These are phyloP conservation scores for Aspergillus baeticus DNA, from an alignment of 495 filamentous ascomycete species.

Conservation along the genomic window DNA sequence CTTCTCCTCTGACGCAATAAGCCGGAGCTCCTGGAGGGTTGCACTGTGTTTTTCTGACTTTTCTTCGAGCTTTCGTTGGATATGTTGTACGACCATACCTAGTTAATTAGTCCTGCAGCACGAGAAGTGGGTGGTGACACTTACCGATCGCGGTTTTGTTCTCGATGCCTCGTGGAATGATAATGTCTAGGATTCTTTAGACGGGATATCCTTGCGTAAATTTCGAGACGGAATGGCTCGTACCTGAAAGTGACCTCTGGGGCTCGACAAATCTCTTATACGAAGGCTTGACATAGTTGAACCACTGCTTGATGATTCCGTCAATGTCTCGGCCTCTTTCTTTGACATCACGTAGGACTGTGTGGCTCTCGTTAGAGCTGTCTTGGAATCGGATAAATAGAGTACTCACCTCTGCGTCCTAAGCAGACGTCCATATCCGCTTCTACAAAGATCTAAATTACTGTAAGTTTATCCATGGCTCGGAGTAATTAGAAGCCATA, in stretches of 20 bases:
- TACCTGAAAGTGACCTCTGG: constrained; percentile 76
- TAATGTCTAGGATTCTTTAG: constrained; percentile 63
- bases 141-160: constrained; percentile 88
- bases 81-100: constrained; percentile 90
- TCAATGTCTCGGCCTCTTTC: constrained; percentile 85
- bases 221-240: not conserved
- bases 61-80: constrained; percentile 75
- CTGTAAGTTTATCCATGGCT: not conserved
- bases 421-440: constrained; percentile 94
- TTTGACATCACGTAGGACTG: constrained; percentile 82
- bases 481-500: constrained; percentile 28
- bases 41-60: constrained; percentile 83
- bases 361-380: constrained; percentile 15
- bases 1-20: constrained; percentile 64
- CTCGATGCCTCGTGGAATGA: constrained; percentile 90
- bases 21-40: constrained; percentile 70
- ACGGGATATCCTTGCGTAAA: constrained; percentile 16
- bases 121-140: constrained; percentile 12
- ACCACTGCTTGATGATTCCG: constrained; percentile 98
- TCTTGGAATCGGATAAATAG: not conserved
- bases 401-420: constrained; percentile 75
- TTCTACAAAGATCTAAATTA: constrained; percentile 79
- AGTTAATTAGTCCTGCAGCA: constrained; percentile 18
- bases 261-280: constrained; percentile 89
- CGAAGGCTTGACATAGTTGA: constrained; percentile 91